Percentiles rank a stretch among this genome's conserved stretches.
Evolutionary conservation across 345 rosid species (phyloP).

Genomic region (Geranium brycei): DNA sequence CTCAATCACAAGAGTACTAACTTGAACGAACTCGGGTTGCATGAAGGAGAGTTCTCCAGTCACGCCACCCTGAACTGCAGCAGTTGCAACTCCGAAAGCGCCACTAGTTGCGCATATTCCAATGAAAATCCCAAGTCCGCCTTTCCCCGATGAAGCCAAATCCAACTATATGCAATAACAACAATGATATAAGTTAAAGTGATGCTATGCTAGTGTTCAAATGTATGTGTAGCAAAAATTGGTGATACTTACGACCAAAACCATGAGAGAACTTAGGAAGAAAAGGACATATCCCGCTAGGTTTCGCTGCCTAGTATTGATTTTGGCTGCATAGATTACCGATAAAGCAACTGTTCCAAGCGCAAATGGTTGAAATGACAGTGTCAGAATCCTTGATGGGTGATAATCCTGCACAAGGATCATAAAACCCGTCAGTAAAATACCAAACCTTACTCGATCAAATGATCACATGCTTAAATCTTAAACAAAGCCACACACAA

Average conservation of each 20-base stretch:
- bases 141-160: conserved; percentile 63
- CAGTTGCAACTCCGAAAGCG: conserved; percentile 74
- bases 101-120: conserved; percentile 52
- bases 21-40: conserved; percentile 61
- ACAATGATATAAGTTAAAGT: not conserved
- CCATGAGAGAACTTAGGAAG: conserved; percentile 36
- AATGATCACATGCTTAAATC: not conserved
- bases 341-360: conserved; percentile 42
- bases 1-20: conserved; percentile 5
- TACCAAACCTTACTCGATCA: not conserved
- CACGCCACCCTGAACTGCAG: conserved; percentile 82
- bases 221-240: not conserved
- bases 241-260: conserved; percentile 49
- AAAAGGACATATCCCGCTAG: conserved; percentile 57
- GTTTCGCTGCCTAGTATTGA: conserved; percentile 55
- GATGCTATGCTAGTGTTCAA: not conserved
- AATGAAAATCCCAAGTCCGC: conserved; percentile 56
- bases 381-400: conserved; percentile 62
- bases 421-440: no score
- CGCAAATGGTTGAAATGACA: conserved; percentile 73
- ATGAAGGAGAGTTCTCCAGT: conserved; percentile 76
- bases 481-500: no score
- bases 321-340: conserved; percentile 50
- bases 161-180: conserved; percentile 35
- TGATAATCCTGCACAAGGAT: conserved; percentile 43